Conservation (phyloP, 225 moss, liverwort and hornwort genomes). For the Antitrichia curtipendula region DNA sequence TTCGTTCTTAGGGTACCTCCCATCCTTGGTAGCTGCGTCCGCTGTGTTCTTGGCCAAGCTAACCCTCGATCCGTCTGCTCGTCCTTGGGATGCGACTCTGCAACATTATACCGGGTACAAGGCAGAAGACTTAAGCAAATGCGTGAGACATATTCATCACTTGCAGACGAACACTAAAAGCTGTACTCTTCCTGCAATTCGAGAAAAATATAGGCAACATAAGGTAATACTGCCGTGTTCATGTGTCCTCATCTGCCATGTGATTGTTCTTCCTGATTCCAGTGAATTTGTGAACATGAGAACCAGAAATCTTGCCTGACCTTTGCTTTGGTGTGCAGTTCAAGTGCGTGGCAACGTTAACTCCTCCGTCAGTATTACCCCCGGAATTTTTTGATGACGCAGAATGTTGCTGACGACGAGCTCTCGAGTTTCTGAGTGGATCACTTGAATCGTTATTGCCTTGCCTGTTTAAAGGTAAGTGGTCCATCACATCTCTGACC, state of each 20-base stretch:
- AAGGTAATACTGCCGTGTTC: constrained; percentile 6
- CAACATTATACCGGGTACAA: constrained; percentile 65
- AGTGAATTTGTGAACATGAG: no score
- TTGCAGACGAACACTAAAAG: constrained; percentile 43
- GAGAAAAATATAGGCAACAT: constrained; percentile 72
- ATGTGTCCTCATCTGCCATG: neutral
- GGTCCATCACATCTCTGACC: neutral
- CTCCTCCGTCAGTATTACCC: neutral
- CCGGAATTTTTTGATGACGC: neutral
- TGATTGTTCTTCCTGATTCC: neutral
- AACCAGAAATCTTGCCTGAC: constrained; percentile 1
- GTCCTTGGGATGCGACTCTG: constrained; percentile 62
- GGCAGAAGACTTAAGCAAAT: constrained; percentile 37
- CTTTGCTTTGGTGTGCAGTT: constrained; percentile 5
- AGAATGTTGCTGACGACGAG: neutral
- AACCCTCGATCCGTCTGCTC: constrained; percentile 36
- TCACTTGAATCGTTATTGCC: neutral
- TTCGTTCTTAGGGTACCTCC: constrained; percentile 38
- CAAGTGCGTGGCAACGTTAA: constrained; percentile 25
- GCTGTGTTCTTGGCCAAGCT: constrained; percentile 68
- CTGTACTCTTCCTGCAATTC: constrained; percentile 52
- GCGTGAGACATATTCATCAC: constrained; percentile 55
- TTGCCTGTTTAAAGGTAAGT: neutral
- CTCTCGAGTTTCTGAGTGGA: neutral
- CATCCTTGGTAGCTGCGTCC: constrained; percentile 68